Conservation (phyloP, 768 basidiomycete genomes). For the Auriscalpium vulgare region DNA sequence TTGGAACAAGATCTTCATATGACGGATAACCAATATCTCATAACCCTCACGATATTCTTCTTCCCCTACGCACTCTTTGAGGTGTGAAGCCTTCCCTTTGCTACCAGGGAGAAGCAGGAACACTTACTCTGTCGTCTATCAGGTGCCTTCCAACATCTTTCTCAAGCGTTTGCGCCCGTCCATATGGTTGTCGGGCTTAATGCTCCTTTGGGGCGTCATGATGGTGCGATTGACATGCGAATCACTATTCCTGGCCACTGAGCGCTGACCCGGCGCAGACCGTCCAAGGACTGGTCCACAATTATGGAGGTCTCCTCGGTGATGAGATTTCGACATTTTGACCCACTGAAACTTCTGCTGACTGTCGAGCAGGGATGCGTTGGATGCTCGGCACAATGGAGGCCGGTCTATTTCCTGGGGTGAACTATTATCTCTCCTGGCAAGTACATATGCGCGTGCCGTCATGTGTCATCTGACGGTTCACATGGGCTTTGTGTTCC, state of each 20-base stretch:
- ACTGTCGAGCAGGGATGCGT: slow-evolving; percentile 41
- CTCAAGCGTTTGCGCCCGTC: slow-evolving; percentile 69
- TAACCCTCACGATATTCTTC: slow-evolving; percentile 49
- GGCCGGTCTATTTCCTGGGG: slow-evolving; percentile 45
- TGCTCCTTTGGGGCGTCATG: slow-evolving; percentile 69
- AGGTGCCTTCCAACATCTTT: slow-evolving; percentile 67
- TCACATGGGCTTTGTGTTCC: background rate
- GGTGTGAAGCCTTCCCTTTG: slow-evolving; percentile 26
- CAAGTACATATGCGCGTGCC: slow-evolving; percentile 23
- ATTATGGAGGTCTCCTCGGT: slow-evolving; percentile 66
- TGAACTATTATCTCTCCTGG: slow-evolving; percentile 71
- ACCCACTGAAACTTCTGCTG: background rate
- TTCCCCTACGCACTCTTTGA: slow-evolving; percentile 65
- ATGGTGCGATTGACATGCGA: slow-evolving; percentile 40
- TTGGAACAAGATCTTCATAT: slow-evolving; percentile 53
- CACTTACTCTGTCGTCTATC: background rate
- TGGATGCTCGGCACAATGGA: slow-evolving; percentile 72
- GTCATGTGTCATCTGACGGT: background rate
- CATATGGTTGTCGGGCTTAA: slow-evolving; percentile 66
- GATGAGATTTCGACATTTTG: background rate
- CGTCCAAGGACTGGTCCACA: slow-evolving; percentile 60
- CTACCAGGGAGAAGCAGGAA: background rate
- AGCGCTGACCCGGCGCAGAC: slow-evolving; percentile 36
- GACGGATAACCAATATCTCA: slow-evolving; percentile 56
- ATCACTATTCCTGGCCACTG: background rate